Evolutionary conservation across 2,329 filamentous ascomycete species (phyloP).

Genomic region (Ophiocordyceps camponoti-rufipedis): DNA sequence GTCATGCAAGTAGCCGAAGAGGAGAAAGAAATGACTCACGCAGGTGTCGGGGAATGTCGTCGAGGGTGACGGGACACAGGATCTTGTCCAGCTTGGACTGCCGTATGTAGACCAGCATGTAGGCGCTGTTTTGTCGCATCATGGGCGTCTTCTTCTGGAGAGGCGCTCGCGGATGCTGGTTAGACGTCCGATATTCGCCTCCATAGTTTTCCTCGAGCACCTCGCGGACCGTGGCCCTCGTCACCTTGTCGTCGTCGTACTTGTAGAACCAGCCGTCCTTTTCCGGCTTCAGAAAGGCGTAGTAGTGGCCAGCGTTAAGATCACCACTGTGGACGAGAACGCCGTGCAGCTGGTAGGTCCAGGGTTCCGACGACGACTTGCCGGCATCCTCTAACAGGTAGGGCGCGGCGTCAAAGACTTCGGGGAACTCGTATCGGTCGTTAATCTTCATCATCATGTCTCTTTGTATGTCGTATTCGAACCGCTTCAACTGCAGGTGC

Average conservation of each 20-base stretch:
- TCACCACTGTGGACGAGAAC: constrained; percentile 95
- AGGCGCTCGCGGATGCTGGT: constrained; percentile 25
- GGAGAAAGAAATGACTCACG: constrained; percentile 26
- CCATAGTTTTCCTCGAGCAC: constrained; percentile 95
- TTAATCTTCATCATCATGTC: constrained; percentile 99
- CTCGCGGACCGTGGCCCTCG: constrained; percentile 78
- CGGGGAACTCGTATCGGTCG: constrained; percentile 78
- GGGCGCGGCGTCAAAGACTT: constrained; percentile 65
- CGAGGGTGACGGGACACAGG: constrained; percentile 54
- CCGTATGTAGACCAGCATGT: constrained; percentile 97
- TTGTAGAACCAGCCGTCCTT: constrained; percentile 93
- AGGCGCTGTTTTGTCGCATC: constrained; percentile 65
- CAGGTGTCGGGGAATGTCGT: constrained; percentile 68
- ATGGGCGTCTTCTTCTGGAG: constrained; percentile 38
- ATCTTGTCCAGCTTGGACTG: constrained; percentile 73
- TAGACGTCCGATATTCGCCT: constrained; percentile 52
- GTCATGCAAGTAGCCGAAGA: background rate
- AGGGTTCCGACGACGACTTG: constrained; percentile 75
- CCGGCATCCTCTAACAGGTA: constrained; percentile 79
- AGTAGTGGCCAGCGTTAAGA: constrained; percentile 94
- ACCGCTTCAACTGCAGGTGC: constrained; percentile 89
- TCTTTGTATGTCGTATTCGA: constrained; percentile 91
- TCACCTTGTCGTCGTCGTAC: constrained; percentile 94
- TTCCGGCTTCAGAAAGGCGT: constrained; percentile 84
- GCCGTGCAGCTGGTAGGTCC: constrained; percentile 83